These are phyloP conservation scores for Colletotrichum simmondsii DNA, from an alignment of 2,329 filamentous ascomycete species.

Conservation along the genomic window DNA sequence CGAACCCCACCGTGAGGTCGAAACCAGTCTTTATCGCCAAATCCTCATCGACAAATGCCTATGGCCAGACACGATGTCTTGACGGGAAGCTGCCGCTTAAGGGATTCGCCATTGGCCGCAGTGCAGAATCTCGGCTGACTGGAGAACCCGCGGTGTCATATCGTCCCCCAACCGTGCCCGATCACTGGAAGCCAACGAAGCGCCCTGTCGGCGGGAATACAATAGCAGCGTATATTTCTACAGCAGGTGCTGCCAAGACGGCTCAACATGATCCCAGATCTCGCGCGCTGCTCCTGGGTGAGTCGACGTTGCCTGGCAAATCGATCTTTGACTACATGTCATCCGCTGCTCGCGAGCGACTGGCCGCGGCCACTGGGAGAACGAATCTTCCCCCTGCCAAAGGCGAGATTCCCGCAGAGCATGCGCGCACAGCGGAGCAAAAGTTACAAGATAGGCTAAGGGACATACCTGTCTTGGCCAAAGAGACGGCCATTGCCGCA, in stretches of 20 bases:
- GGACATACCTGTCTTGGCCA: constrained; percentile 73
- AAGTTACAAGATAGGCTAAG: constrained; percentile 67
- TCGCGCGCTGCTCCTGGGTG: constrained; percentile 78
- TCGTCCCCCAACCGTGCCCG: constrained; percentile 74
- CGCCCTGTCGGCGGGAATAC: neutral
- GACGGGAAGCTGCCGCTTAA: constrained; percentile 84
- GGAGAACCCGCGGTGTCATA: constrained; percentile 58
- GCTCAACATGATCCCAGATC: constrained; percentile 80
- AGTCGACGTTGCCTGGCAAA: constrained; percentile 84
- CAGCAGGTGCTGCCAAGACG: constrained; percentile 80
- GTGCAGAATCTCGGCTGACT: constrained; percentile 58
- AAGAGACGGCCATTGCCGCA: constrained; percentile 74
- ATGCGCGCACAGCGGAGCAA: constrained; percentile 71
- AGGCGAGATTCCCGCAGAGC: constrained; percentile 77
- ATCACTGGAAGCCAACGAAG: constrained; percentile 76
- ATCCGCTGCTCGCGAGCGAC: constrained; percentile 77
- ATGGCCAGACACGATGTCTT: constrained; percentile 71
- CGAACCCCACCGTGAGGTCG: constrained; percentile 72
- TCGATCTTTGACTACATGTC: constrained; percentile 96
- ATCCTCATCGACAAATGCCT: constrained; percentile 40
- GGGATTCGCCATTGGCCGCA: constrained; percentile 79
- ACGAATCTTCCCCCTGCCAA: constrained; percentile 80
- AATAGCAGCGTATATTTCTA: constrained; percentile 65
- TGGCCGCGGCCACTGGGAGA: constrained; percentile 81
- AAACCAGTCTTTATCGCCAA: constrained; percentile 83